Evolutionary conservation across 2,329 filamentous ascomycete species (phyloP), one percentile per base, ranked within the genome.

Genomic region (Fusarium bactridioides): DNA sequence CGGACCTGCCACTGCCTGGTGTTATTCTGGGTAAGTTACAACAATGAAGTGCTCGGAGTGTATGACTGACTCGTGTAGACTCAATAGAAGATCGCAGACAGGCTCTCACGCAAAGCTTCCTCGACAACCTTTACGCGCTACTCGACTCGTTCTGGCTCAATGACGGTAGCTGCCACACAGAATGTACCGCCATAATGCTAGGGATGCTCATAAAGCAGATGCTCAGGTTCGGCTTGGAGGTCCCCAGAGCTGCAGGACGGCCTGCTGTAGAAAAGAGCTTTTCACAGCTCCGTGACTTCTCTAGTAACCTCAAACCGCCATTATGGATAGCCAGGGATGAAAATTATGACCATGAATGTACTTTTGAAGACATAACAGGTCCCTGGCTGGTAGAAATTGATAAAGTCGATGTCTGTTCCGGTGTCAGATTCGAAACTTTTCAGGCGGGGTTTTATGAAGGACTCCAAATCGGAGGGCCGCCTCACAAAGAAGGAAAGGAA

Each of bases 1-100:
- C 23, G 0, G 48, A 53, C 6, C 2, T 53, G 0, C 48, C 23
- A 1, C 8, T 53, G 0, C 48, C 31, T 7, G 21, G 31, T 21
- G 5, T 0, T 2, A 53, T 51, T 12, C 2, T 51, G 4, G n/a
- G 48, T 21, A 11, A 16, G 9, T 21, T 25, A 3, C 10, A 16
- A n/a, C 7, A 48, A 29, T 7, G 6, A 21, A 44, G 0, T 3
- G 11, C 23, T 21, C 7, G 8, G 8, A 5, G 23, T 4, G 0
- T 4, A 45, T 23, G 4, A 10, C 47, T 33, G 7, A 50, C n/a
- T 0, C 0, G 11, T 23, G n/a, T 0, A 51, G 48, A 21, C 10
- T 35, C 8, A 6, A 2, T 51, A 11, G 29, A 51, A 11, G 0
- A 10, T 8, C 5, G 6, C 1, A 35, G 31, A 35, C n/a, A 35